A percentile compares a stretch with the other conserved stretches of the same genome.
These are phyloP conservation scores for Neofusicoccum sp. DNA, from an alignment of 2,329 filamentous ascomycete species.

Conservation along the genomic window DNA sequence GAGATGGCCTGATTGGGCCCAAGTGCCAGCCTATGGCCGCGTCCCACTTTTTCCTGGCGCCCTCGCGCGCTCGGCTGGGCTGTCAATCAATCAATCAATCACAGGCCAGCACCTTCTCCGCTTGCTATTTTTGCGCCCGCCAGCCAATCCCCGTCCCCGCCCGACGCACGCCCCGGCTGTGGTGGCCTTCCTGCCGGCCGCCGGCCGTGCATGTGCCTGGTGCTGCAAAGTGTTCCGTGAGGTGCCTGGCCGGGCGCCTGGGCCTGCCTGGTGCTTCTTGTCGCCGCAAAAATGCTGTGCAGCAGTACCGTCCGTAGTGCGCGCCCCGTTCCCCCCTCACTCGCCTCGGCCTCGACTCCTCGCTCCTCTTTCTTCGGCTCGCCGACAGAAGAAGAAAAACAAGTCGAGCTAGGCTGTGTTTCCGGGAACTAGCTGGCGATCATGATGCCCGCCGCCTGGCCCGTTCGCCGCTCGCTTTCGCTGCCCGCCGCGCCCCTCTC, in stretches of 20 bases:
- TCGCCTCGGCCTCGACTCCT: no score
- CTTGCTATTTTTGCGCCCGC: constrained; percentile 1
- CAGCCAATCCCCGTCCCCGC: constrained; percentile 3
- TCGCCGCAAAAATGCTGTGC: neutral
- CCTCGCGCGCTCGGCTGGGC: neutral
- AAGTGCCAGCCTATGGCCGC: neutral
- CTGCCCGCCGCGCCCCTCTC: neutral
- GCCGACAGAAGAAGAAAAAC: neutral
- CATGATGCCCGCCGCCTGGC: neutral
- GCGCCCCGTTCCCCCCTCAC: neutral
- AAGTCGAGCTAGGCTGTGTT: neutral
- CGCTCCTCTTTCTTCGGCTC: neutral
- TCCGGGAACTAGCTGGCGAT: neutral
- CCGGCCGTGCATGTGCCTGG: neutral
- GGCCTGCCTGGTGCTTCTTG: neutral
- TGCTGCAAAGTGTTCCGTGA: neutral
- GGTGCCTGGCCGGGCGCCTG: neutral
- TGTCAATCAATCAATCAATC: neutral
- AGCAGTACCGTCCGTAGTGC: neutral
- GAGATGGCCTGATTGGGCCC: constrained; percentile 3
- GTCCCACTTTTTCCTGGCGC: neutral
- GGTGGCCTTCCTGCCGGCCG: neutral
- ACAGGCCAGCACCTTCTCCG: neutral
- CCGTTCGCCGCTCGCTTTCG: neutral
- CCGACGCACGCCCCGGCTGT: neutral